Base-by-base conservation (phyloP, 306 rosid genomes). In the Prunus dulcis region DNA sequence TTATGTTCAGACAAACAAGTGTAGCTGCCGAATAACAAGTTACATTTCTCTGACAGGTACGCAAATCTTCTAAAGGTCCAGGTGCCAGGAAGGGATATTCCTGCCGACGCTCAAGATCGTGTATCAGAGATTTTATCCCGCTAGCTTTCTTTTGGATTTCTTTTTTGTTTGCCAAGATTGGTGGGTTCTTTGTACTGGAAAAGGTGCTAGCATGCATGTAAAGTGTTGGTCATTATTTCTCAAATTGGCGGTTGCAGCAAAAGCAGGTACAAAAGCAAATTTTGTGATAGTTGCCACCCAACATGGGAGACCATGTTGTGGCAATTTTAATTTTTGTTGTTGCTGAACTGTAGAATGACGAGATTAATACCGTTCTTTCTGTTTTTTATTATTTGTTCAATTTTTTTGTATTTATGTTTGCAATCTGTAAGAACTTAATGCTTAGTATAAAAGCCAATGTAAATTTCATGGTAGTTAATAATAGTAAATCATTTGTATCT, bases 11-110 rank as follows among this genome's bases (percentile, higher is more conserved):
- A 71, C 56, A 78, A 66, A 76, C 28, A 65, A 6, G 58, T 67
- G 6, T 67, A 17, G 68, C 76, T 78, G 50, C 68, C 19, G 13
- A 55, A 60, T 78, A 69, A 69, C 68, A 25, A 71, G 76, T 75
- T 75, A 68, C 62, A 60, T 82, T 84, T 57, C 73, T 81, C 79
- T 73, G 49, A 38, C 88, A 96, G 99, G 91, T 96, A 96, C 67
- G 73, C 84, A 71, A 86, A 88, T 81, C 99, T 96, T 81, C 89
- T 96, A 28, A 87, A 87, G 69, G 96, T 96, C 70, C 97, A 86
- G 78, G 98, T 96, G 81, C 97, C 93, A 0, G 98, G 99, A 73
- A 86, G 99, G 75, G 99, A 96, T 69, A 85, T 92, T 83, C 93
- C 97, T 28, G 87, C 86, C 9, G 98, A 96, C 55, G 93, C 93